Base-by-base conservation (phyloP, 148 eudicot species). In the Arbutus unedo region DNA sequence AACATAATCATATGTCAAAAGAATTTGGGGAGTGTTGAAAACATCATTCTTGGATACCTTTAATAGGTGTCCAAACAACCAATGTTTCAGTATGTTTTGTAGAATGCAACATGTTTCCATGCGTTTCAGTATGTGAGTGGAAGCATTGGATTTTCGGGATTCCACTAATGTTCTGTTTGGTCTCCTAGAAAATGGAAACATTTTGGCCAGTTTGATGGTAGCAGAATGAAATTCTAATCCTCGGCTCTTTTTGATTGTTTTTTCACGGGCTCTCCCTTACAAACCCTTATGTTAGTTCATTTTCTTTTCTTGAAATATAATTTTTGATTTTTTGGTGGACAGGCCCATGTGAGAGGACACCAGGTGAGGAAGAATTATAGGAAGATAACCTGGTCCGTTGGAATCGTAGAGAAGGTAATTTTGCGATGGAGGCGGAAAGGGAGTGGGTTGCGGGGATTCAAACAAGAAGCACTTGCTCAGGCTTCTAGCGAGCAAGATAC, bases 341-440 rank as follows among this genome's bases (percentile, higher is more conserved):
- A 94, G 98, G 98, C 98, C 19, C 97, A 91, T 82, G 87, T 93
- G 47, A 93, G 97, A 89, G 98, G 98, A 74, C 95, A 92, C 86
- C 97, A 93, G 84, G 94, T 90, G 64, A 90, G 98, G 89, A 95
- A 95, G 85, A 90, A 86, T 70, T 93, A 93, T 76, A 90, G 79
- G 85, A 89, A 87, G 81, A 85, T 95, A 77, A 91, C 92, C 81
- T 93, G 98, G 98, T 93, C 97, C 2, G 98, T 95, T 15, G 95
- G 98, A 44, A 95, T 93, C 31, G 23, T 95, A 79, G 98, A 95
- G 80, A 95, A 95, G 87, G 91, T 92, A 68, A 92, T 95, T 75
- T 87, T 95, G 60, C 91, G 97, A 4, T 95, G 97, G 98, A 90
- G 95, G 86, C 81, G 98, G 82, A 92, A 88, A 80, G 91, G 93